Base-by-base conservation (phyloP, 169 alveolate species). In the Plasmodium knowlesi region DNA sequence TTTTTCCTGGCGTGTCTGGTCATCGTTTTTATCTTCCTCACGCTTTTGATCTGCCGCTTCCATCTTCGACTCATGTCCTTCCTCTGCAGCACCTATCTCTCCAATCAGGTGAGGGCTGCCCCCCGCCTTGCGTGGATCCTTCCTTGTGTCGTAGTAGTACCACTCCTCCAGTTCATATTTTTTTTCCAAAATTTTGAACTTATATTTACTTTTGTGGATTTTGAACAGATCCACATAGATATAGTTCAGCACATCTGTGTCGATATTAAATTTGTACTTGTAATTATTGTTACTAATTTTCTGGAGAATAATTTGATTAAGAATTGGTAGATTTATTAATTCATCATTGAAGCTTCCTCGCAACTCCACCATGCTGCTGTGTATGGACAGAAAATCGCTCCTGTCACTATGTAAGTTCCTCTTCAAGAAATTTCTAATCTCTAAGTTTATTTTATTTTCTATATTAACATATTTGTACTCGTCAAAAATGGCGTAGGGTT, bases 211-310 rank as follows among this genome's bases (percentile, higher is more conserved):
- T 57, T 86, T 86, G 76, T 37, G 84, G 34, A 86, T 86, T 34
- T 86, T 86, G 30, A 86, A 86, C 6, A 86, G 85, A 78, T 86
- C 93, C 4, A 86, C 88, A 86, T 86, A 86, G 8, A 86, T 86
- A 30, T 74, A 86, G 71, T 86, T 86, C 12, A 86, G 85, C 10
- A 74, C 82, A 5, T 50, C 79, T 3, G 53, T 54, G 30, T 86
- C 93, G 67, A 86, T 86, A 43, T 86, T 86, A 70, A 86, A 86
- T 53, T 86, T 86, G 71, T 78, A 86, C 43, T 86, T 86, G 43
- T 86, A 86, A 53, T 78, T 86, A 50, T 86, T 86, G 54, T 70
- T 86, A 43, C 80, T 86, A 37, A 86, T 86, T 32, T 86, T 86
- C 67, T 86, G 93, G 28, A 86, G 30, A 50, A 86, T 86, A 50